phyloP scores from a whole-genome alignment of 768 basidiomycete species.

The Russula abietina region DNA sequence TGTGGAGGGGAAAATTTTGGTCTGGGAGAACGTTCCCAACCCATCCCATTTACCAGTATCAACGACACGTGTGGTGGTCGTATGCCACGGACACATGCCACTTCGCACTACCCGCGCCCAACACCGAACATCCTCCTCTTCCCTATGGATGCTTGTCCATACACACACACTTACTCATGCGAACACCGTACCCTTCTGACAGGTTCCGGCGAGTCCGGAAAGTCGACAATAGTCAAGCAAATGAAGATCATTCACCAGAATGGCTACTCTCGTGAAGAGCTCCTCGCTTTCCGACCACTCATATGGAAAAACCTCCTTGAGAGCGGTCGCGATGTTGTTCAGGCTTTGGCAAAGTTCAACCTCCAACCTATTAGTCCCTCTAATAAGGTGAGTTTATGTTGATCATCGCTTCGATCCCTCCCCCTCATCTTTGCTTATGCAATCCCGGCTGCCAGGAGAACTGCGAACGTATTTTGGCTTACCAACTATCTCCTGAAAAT shows the following conservation, averaged over 20 bases:
- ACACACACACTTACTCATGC: neutral
- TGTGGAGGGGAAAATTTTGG: neutral
- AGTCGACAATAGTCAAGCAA: constrained; percentile 95
- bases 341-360: constrained; percentile 81
- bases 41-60: no score
- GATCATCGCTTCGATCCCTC: neutral
- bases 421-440: no score
- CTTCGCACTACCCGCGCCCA: neutral
- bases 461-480: constrained; percentile 60
- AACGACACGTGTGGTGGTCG: neutral
- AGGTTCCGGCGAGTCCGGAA: constrained; percentile 95
- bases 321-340: constrained; percentile 77
- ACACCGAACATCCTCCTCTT: neutral
- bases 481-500: constrained; percentile 39
- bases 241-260: constrained; percentile 98
- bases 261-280: constrained; percentile 76
- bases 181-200: neutral
- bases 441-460: no score
- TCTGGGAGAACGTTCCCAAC: neutral
- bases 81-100: neutral
- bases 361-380: constrained; percentile 63
- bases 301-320: constrained; percentile 87
- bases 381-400: constrained; percentile 56
- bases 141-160: neutral
- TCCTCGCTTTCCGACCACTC: constrained; percentile 66